phyloP scores from a whole-genome alignment of 192 early-diverging fungal genomes.

The Backusella westeae region DNA sequence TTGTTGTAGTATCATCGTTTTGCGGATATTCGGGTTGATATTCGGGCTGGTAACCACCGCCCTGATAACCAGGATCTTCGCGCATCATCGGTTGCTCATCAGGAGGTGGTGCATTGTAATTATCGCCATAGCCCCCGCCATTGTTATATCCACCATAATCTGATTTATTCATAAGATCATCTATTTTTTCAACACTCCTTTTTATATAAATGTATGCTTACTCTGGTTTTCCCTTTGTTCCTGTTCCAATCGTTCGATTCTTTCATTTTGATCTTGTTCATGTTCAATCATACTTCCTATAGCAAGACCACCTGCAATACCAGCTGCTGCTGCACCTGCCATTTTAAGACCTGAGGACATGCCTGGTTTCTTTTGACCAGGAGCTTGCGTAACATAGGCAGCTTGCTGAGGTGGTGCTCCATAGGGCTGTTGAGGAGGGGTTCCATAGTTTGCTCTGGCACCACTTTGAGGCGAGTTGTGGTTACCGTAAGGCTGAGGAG shows the following conservation, averaged over 20 bases:
- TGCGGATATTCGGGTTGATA: not conserved
- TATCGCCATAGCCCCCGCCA: not conserved
- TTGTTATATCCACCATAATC: conserved; percentile 1
- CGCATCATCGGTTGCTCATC: not conserved
- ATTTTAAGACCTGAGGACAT: conserved; percentile 27
- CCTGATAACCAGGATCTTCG: conserved; percentile 11
- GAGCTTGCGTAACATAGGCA: not conserved
- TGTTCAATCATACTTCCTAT: conserved; percentile 33
- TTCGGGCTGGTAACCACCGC: conserved; percentile 3
- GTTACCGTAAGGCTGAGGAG: conserved; percentile 7
- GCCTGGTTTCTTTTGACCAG: conserved; percentile 8
- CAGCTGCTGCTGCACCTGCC: conserved; percentile 28
- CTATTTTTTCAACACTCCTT: not conserved
- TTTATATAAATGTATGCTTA: not conserved
- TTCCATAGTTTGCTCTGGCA: not conserved
- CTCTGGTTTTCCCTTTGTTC: conserved; percentile 14
- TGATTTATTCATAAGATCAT: not conserved
- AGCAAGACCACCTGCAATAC: conserved; percentile 30
- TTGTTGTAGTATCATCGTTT: conserved; percentile 19
- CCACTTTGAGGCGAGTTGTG: not conserved
- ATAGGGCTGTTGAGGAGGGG: not conserved
- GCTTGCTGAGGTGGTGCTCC: not conserved
- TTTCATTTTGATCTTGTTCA: conserved; percentile 25
- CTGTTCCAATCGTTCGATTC: conserved; percentile 29
- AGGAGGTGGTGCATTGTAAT: conserved; percentile 4